phyloP scores from a whole-genome alignment of 1,284 basidiomycete species.

The Schizophyllum commune region DNA sequence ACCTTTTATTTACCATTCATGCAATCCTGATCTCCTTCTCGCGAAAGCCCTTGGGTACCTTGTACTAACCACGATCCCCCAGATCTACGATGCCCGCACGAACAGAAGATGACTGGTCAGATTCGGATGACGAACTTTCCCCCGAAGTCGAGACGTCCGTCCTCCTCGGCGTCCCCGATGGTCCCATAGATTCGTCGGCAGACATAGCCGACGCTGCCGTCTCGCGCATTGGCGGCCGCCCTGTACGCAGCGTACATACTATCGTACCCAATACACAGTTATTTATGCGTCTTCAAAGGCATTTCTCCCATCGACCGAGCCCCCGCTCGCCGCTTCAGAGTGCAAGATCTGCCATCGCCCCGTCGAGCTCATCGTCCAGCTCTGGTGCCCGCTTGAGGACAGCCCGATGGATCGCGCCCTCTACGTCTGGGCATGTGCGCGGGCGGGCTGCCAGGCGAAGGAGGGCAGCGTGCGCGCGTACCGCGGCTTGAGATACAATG shows the following conservation, averaged over 20 bases:
- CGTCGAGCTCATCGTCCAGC: slow-evolving; percentile 74
- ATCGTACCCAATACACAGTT: slow-evolving; percentile 28
- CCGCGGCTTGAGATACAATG: slow-evolving; percentile 65
- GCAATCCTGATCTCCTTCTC: slow-evolving; percentile 62
- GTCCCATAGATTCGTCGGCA: slow-evolving; percentile 41
- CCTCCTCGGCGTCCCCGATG: slow-evolving; percentile 71
- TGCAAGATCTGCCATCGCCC: slow-evolving; percentile 64
- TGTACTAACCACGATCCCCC: slow-evolving; percentile 13
- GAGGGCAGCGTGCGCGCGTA: slow-evolving; percentile 73
- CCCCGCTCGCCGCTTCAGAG: slow-evolving; percentile 44
- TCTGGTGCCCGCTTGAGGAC: slow-evolving; percentile 81
- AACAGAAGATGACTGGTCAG: slow-evolving; percentile 62
- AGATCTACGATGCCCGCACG: slow-evolving; percentile 25
- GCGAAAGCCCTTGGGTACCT: slow-evolving; percentile 11
- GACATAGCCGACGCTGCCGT: slow-evolving; percentile 69
- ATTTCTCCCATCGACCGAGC: slow-evolving; percentile 47
- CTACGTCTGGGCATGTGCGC: slow-evolving; percentile 75
- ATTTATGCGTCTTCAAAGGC: slow-evolving; percentile 37
- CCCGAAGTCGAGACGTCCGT: slow-evolving; percentile 62
- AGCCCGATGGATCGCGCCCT: slow-evolving; percentile 75
- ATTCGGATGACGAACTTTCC: slow-evolving; percentile 57
- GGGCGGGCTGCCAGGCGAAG: slow-evolving; percentile 60
- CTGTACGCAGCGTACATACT: slow-evolving; percentile 59
- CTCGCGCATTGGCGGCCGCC: slow-evolving; percentile 78
- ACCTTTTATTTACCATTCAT: slow-evolving; percentile 74